A percentile compares a stretch with the other conserved stretches of the same genome.
phyloP scores from a whole-genome alignment of 306 rosid species.

The Acmispon strigosus region DNA sequence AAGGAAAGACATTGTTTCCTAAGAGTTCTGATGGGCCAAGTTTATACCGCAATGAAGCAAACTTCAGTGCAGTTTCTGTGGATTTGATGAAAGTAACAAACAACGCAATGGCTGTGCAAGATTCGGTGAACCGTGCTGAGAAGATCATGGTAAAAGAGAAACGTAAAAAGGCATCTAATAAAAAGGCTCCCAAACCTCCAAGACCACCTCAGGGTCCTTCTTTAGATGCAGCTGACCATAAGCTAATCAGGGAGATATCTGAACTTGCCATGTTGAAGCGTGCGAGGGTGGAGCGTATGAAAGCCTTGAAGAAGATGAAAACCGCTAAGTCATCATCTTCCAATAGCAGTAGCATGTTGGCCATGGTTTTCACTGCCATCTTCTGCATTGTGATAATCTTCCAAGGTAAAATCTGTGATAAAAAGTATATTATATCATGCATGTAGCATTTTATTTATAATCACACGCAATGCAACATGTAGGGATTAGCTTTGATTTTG shows the following conservation, averaged over 20 bases:
- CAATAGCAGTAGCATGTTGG: constrained; percentile 48
- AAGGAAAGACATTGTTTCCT: constrained; percentile 31
- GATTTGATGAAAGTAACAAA: constrained; percentile 27
- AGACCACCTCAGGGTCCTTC: constrained; percentile 82
- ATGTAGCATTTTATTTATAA: background rate
- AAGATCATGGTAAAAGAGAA: constrained; percentile 49
- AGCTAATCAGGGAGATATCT: constrained; percentile 70
- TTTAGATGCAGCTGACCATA: constrained; percentile 76
- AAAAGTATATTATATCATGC: background rate
- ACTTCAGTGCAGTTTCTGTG: constrained; percentile 23
- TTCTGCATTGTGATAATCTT: constrained; percentile 65
- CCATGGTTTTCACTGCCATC: constrained; percentile 69
- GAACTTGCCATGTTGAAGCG: constrained; percentile 81
- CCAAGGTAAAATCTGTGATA: constrained; percentile 51
- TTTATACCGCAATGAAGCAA: constrained; percentile 24
- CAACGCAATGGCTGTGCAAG: constrained; percentile 26
- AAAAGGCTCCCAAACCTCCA: constrained; percentile 75
- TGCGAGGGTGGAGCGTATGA: constrained; percentile 73
- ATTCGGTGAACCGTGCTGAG: constrained; percentile 11
- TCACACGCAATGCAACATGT: background rate
- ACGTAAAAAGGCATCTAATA: constrained; percentile 49
- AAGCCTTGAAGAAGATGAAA: constrained; percentile 75
- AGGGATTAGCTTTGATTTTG: background rate
- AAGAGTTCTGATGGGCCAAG: constrained; percentile 34
- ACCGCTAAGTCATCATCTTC: constrained; percentile 41